Conservation (phyloP, 2,329 filamentous ascomycete genomes). For the Dactylonectria macrodidyma region DNA sequence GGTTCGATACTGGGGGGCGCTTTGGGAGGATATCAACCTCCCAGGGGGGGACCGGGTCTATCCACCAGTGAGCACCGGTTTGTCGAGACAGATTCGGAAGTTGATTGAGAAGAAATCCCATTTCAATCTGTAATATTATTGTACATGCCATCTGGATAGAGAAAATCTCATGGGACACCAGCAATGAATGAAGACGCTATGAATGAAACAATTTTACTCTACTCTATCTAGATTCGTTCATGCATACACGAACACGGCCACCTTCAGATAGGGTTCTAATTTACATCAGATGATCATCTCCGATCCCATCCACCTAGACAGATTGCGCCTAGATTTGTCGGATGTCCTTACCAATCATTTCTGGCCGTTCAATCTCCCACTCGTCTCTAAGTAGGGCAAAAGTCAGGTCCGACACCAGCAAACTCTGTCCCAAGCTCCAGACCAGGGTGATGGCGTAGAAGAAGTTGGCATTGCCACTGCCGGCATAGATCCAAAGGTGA, state of each 20-base stretch:
- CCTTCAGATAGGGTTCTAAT: not conserved
- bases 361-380: constrained; percentile 92
- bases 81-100: constrained; percentile 54
- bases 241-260: not conserved
- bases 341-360: constrained; percentile 90
- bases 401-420: constrained; percentile 88
- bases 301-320: constrained; percentile 8
- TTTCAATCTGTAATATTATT: constrained; percentile 33
- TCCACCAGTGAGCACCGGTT: constrained; percentile 45
- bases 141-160: constrained; percentile 35
- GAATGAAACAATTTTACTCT: constrained; percentile 34
- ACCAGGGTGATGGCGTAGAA: constrained; percentile 99
- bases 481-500: constrained; percentile 97
- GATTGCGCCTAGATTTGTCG: constrained; percentile 77
- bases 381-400: constrained; percentile 94
- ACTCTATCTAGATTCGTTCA: constrained; percentile 33
- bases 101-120: constrained; percentile 47
- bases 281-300: constrained; percentile 9
- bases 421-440: constrained; percentile 91
- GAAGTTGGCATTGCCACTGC: constrained; percentile 98
- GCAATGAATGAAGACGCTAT: constrained; percentile 16
- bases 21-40: constrained; percentile 47
- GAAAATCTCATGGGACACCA: constrained; percentile 20
- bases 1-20: constrained; percentile 60
- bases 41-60: constrained; percentile 31